Conservation (phyloP, 495 filamentous ascomycete species). For the Penicillium parvum region DNA sequence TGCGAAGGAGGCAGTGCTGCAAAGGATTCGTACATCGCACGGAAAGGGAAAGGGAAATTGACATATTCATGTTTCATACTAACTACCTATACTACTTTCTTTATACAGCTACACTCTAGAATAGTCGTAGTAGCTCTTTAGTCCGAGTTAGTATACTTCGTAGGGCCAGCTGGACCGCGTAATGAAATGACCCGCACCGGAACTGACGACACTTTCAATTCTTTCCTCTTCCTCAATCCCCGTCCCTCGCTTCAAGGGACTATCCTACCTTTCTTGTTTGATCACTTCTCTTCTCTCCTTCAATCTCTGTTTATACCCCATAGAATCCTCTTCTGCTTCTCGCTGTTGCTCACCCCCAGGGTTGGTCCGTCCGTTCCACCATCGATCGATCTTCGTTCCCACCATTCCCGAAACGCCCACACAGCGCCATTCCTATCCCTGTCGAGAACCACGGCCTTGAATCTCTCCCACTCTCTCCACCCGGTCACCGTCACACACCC, state of each 20-base stretch:
- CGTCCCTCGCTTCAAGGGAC: no score
- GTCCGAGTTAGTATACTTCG: background rate
- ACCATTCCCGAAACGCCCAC: slow-evolving; percentile 38
- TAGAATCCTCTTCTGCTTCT: background rate
- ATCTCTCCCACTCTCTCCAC: slow-evolving; percentile 16
- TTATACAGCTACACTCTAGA: background rate
- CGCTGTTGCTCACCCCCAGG: background rate
- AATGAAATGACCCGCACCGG: slow-evolving; percentile 10
- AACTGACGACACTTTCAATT: background rate
- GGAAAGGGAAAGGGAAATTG: background rate
- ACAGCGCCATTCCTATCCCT: slow-evolving; percentile 43
- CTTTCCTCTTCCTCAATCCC: no score
- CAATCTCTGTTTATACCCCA: no score
- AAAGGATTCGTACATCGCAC: slow-evolving; percentile 9
- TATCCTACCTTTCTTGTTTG: no score
- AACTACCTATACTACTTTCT: no score
- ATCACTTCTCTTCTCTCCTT: no score
- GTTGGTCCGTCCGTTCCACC: slow-evolving; percentile 9
- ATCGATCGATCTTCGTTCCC: slow-evolving; percentile 32
- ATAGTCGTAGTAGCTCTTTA: no score
- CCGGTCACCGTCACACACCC: no score
- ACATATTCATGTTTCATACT: background rate
- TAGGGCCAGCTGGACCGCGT: background rate
- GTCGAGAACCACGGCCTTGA: slow-evolving; percentile 30
- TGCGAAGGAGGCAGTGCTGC: slow-evolving; percentile 17